phyloP scores from a whole-genome alignment of 805 yeast genomes.

The Candida silvatica region DNA sequence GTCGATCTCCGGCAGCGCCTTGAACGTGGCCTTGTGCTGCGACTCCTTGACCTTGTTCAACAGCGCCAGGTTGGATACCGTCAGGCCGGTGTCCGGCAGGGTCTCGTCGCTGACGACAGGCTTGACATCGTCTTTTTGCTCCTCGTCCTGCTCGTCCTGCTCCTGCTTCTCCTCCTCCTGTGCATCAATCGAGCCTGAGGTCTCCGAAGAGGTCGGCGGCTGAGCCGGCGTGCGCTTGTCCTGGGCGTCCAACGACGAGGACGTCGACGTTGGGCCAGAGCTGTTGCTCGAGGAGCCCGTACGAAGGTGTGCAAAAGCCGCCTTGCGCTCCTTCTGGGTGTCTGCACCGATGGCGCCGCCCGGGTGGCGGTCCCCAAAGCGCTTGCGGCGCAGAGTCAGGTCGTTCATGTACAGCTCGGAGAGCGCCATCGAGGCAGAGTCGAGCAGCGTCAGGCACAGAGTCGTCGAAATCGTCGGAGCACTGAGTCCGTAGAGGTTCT shows the following conservation, averaged over 20 bases:
- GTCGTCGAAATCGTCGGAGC: slow-evolving; percentile 88
- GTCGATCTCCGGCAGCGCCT: slow-evolving; percentile 10
- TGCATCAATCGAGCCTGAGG: not conserved
- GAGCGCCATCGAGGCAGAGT: slow-evolving; percentile 68
- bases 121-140: too few species aligned
- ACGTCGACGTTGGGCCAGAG: slow-evolving; percentile 3
- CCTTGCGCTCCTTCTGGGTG: slow-evolving; percentile 13
- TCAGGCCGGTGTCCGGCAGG: slow-evolving; percentile 12
- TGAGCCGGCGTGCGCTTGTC: too few species aligned
- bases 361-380: slow-evolving; percentile 73
- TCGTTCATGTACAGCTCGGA: slow-evolving; percentile 60
- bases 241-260: slow-evolving; percentile 20
- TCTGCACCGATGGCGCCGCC: slow-evolving; percentile 82
- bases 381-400: slow-evolving; percentile 37
- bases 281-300: not conserved
- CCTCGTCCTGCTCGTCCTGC: not conserved
- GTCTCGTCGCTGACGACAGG: slow-evolving; percentile 1
- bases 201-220: slow-evolving; percentile 1
- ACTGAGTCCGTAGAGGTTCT: slow-evolving; percentile 62
- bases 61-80: slow-evolving; percentile 13
- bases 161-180: not conserved
- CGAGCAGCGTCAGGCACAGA: slow-evolving; percentile 65
- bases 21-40: slow-evolving; percentile 12
- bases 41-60: slow-evolving; percentile 18
- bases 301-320: slow-evolving; percentile 1